Base-by-base conservation (phyloP, 139 green algal species). In the Chara braunii region DNA sequence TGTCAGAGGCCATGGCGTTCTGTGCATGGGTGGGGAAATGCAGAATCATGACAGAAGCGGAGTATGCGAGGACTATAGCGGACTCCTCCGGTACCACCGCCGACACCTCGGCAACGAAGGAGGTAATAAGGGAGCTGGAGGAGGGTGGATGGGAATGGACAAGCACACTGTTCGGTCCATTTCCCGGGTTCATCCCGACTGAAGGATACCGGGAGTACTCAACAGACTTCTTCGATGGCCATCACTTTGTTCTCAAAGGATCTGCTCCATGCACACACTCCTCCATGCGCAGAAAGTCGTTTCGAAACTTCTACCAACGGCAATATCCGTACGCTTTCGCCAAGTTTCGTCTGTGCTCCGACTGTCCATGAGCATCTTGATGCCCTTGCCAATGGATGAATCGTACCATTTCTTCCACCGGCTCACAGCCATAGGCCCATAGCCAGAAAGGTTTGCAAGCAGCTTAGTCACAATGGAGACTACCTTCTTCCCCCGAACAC, bases 331-430 rank as follows among this genome's bases (percentile, higher is more conserved):
- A 62, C 56, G 43, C 82, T 2, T 79, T 86, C 61, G 81, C 80
- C 48, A 86, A 86, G 54, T 86, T 86, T 34, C 65, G 81, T 2
- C n/a, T n/a, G n/a, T n/a, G n/a, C n/a, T n/a, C n/a, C n/a, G n/a
- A n/a, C n/a, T n/a, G n/a, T n/a, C n/a, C n/a, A n/a, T n/a, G n/a
- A n/a, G n/a, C n/a, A n/a, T n/a, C n/a, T n/a, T n/a, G n/a, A n/a
- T n/a, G n/a, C n/a, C n/a, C n/a, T n/a, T n/a, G n/a, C n/a, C n/a
- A n/a, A n/a, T n/a, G n/a, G n/a, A n/a, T n/a, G n/a, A n/a, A n/a
- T n/a, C n/a, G n/a, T n/a, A n/a, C n/a, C n/a, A n/a, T n/a, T n/a
- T n/a, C n/a, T n/a, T n/a, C n/a, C n/a, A n/a, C n/a, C n/a, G n/a
- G n/a, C n/a, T n/a, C n/a, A n/a, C n/a, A n/a, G n/a, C n/a, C n/a